Evolutionary conservation across 306 rosid species (phyloP), one percentile per base, ranked within the genome.

Genomic region (Dalbergia cochinchinensis): DNA sequence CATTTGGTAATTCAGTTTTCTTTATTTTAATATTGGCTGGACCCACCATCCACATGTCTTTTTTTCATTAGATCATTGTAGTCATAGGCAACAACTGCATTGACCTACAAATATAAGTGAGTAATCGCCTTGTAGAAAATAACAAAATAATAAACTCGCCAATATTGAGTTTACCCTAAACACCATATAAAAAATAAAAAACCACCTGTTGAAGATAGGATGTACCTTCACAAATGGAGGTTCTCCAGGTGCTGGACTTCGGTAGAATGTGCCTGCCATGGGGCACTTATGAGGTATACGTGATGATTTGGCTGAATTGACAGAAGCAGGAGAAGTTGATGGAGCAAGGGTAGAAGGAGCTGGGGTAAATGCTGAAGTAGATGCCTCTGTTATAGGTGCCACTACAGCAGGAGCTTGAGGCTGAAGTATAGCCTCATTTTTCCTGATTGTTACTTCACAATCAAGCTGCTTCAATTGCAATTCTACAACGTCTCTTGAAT

Each of bases 401-500:
- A 33, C 60, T 0, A 50, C 86, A 82, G 83, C 70, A 55, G 90
- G 83, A 81, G 88, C 73, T 8, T 83, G 80, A 44, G 69, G 84
- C 48, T 84, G 93, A 68, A 89, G 88, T 50, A 92, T 50, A 81
- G 97, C 97, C 83, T 89, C 95, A 71, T 85, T 86, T 86, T 92
- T 92, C 39, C 92, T 87, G 62, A 92, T 90, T 20, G 77, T 54
- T 71, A 92, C 85, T 80, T 92, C 97, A 76, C 88, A 72, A 67
- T 90, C 92, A 62, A 79, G 85, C 81, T 92, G 92, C 84, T 92
- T 90, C 85, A 92, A 37, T 77, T 80, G 88, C 83, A 92, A 80
- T 86, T 92, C 97, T 18, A 84, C 89, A 66, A 92, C 89, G 77
- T 92, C 95, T 82, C 97, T 86, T n/a, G 97, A 90, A 88, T 92